A percentile compares a stretch with the other conserved stretches of the same genome.
Evolutionary conservation across 1,139 yeast species (phyloP).

Genomic region (Chernovozyma sophiae-reginae): DNA sequence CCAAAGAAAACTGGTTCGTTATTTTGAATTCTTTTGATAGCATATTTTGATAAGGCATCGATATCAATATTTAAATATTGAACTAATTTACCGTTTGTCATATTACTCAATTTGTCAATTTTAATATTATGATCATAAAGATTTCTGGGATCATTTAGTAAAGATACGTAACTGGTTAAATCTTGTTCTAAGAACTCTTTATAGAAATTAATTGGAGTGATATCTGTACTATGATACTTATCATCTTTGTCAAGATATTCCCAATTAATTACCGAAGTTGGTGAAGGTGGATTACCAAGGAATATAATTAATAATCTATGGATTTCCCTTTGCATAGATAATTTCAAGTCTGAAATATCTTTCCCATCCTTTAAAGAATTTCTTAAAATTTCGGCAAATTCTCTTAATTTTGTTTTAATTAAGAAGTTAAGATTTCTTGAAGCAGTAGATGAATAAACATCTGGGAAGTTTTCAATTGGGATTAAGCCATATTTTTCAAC

Average conservation of each 20-base stretch:
- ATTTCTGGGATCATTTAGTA: constrained; percentile 11
- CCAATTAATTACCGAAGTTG: constrained; percentile 11
- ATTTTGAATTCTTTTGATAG: constrained; percentile 12
- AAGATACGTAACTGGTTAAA: constrained; percentile 8
- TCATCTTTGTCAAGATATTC: constrained; percentile 15
- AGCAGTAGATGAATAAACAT: constrained; percentile 14
- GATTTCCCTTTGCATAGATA: constrained; percentile 14
- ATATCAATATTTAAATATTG: constrained; percentile 13
- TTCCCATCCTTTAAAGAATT: constrained; percentile 4
- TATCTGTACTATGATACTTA: constrained; percentile 7
- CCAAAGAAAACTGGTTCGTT: constrained; percentile 16
- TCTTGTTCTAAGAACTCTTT: constrained; percentile 12
- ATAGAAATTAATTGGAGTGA: constrained; percentile 14
- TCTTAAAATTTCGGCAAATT: constrained; percentile 15
- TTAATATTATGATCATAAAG: constrained; percentile 13
- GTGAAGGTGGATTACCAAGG: constrained; percentile 15
- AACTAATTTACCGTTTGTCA: constrained; percentile 13
- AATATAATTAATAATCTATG: constrained; percentile 14
- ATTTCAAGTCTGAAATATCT: constrained; percentile 5
- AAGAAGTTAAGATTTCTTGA: constrained; percentile 14
- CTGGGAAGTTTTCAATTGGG: constrained; percentile 15
- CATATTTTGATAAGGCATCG: constrained; percentile 12
- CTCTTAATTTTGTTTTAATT: constrained; percentile 15
- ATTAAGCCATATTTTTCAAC: constrained; percentile 17
- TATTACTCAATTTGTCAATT: constrained; percentile 15